These are phyloP conservation scores for Bruguiera sexangula DNA, from an alignment of 345 rosid genomes.

Conservation along the genomic window DNA sequence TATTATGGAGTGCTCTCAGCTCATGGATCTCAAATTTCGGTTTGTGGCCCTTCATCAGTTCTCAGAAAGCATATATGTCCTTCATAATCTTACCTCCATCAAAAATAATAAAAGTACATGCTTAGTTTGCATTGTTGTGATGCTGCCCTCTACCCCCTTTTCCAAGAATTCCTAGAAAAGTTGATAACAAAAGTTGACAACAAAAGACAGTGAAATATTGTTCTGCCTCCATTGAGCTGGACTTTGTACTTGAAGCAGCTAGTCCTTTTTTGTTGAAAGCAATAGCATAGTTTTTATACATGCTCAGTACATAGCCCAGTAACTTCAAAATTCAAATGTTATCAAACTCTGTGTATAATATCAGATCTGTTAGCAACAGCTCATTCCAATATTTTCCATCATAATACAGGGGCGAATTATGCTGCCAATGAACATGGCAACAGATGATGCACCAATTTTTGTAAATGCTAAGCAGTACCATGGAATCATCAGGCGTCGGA, in stretches of 20 bases:
- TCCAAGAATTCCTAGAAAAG: neutral
- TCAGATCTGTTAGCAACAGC: neutral
- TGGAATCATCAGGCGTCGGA: constrained; percentile 85
- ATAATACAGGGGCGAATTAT: constrained; percentile 60
- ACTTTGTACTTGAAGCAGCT: too few species aligned
- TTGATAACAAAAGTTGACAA: too few species aligned
- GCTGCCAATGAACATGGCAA: constrained; percentile 70
- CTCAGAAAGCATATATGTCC: neutral
- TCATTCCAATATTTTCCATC: constrained; percentile 9
- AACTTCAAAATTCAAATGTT: neutral
- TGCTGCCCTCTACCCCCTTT: neutral
- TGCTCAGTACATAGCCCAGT: neutral
- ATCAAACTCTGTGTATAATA: neutral
- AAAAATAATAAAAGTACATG: neutral
- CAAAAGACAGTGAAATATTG: too few species aligned
- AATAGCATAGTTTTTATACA: neutral
- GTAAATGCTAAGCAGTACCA: constrained; percentile 97
- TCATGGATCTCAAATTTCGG: constrained; percentile 62
- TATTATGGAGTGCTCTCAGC: constrained; percentile 73
- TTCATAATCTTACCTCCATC: neutral
- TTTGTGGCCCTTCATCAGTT: constrained; percentile 23
- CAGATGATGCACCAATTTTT: constrained; percentile 76
- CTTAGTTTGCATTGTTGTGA: neutral
- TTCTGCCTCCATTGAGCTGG: too few species aligned
- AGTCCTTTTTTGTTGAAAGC: too few species aligned